A percentile compares a stretch with the other conserved stretches of the same genome.
Evolutionary conservation across 192 early-diverging fungal genomes (phyloP).

Genomic region (Diversispora epigaea): DNA sequence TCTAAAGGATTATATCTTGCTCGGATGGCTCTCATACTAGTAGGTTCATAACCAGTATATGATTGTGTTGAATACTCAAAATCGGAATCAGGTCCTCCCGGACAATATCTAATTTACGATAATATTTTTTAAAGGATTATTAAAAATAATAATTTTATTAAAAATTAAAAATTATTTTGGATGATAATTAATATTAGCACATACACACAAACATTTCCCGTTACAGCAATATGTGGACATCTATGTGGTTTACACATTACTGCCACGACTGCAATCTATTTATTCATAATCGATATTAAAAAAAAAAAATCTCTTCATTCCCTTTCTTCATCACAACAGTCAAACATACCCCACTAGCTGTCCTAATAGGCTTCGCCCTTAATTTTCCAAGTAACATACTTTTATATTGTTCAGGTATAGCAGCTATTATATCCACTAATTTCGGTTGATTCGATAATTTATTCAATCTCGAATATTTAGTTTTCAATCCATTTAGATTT

Average conservation of each 20-base stretch:
- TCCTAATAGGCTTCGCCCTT: constrained; percentile 95
- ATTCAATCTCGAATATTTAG: constrained; percentile 68
- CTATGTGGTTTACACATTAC: constrained; percentile 97
- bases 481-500: constrained; percentile 86
- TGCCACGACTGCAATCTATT: constrained; percentile 87
- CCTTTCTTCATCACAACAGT: too few relatives aligned
- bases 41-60: constrained; percentile 99
- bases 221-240: constrained; percentile 99
- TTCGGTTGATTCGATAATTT: constrained; percentile 86
- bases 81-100: constrained; percentile 98
- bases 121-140: not conserved
- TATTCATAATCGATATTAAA: too few relatives aligned
- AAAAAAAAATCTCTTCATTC: too few relatives aligned
- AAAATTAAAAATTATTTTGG: not conserved
- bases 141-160: constrained; percentile 2
- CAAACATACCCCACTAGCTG: constrained; percentile 78
- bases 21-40: constrained; percentile 97
- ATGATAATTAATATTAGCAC: constrained; percentile 31
- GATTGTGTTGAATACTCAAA: constrained; percentile 99
- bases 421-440: constrained; percentile 97
- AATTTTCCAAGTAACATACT: constrained; percentile 80
- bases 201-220: constrained; percentile 98
- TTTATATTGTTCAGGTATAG: constrained; percentile 92
- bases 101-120: constrained; percentile 67
- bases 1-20: constrained; percentile 98